Base-by-base conservation (phyloP, 768 basidiomycete genomes). In the Pleurotus citrinopileatus region DNA sequence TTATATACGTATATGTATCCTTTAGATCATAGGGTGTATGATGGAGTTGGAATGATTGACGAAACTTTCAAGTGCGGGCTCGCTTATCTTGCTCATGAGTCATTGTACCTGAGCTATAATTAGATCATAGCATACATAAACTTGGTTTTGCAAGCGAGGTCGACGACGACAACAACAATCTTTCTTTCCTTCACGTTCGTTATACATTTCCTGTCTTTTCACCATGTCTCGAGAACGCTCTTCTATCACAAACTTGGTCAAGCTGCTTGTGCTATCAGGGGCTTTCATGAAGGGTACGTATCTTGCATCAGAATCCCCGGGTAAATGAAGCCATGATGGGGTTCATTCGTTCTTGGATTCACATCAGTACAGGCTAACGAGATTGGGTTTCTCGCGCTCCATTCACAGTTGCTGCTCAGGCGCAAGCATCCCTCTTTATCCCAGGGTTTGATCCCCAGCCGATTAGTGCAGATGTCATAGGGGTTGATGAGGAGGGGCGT, bases 371-470 rank as follows among this genome's bases (percentile, higher is more conserved):
- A n/a, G n/a, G n/a, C n/a, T n/a, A n/a, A n/a, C n/a, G n/a, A n/a
- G n/a, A n/a, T n/a, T n/a, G n/a, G n/a, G n/a, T n/a, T n/a, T n/a
- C n/a, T n/a, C n/a, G n/a, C n/a, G n/a, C n/a, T n/a, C n/a, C n/a
- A n/a, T 38, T 42, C 55, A 40, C 36, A 32, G 15, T 53, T 69
- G 69, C 55, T 47, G 65, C 60, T 10, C 53, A 52, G 19, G 70
- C 68, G 3, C 62, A 70, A 53, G 72, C 69, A 0, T 74, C 78
- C n/a, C 60, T 78, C 34, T 76, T 69, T 55, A 67, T 81, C 52
- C 78, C 76, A 1, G 75, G 70, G 26, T 75, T 77, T 50, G 73
- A 79, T 53, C 69, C 71, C 15, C 74, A 74, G 60, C 73, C 74
- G 7, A 56, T 78, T 37, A 71, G 73, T 48, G 77, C 71, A 38